Conservation (phyloP, 2,329 filamentous ascomycete genomes). For the Aspergillus terreus region DNA sequence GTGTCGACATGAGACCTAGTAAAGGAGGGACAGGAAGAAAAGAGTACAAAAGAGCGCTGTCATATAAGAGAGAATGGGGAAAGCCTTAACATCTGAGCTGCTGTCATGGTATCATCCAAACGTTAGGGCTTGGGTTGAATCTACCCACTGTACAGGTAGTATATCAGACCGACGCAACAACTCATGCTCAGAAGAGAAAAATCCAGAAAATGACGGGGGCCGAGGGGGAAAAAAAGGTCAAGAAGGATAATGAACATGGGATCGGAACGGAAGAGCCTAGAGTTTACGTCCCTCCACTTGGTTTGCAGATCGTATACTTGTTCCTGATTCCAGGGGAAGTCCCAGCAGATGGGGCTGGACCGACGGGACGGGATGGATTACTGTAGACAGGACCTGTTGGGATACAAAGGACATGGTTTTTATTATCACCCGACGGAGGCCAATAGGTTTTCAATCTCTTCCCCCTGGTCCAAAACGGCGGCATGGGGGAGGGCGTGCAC, state of each 20-base stretch:
- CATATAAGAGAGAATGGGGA: background rate
- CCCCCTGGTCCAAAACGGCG: background rate
- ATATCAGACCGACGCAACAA: background rate
- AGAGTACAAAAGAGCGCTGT: background rate
- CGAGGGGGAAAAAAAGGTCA: slow-evolving; percentile 1
- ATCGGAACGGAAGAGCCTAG: slow-evolving; percentile 3
- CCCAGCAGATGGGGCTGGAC: slow-evolving; percentile 8
- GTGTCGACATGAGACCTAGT: background rate
- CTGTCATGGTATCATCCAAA: slow-evolving; percentile 8
- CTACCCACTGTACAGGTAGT: background rate
- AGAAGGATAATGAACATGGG: slow-evolving; percentile 2
- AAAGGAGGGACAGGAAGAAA: background rate
- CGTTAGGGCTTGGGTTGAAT: background rate
- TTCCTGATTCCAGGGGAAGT: slow-evolving; percentile 15
- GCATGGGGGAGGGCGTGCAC: background rate
- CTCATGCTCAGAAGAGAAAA: background rate
- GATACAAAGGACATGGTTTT: background rate
- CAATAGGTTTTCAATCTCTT: background rate
- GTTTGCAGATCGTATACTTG: slow-evolving; percentile 17
- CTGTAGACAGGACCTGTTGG: background rate
- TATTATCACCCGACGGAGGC: background rate
- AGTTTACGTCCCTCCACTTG: slow-evolving; percentile 4
- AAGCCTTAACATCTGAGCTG: background rate
- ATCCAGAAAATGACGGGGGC: background rate
- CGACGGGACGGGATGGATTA: slow-evolving; percentile 1